These are phyloP conservation scores for Hordeum vulgare DNA, from an alignment of 176 grass and related monocot genomes.

Conservation along the genomic window MorexV3_pseudomolecules_assembly NC_058524.1:118837308-118837807, in stretches of 20 bases:
- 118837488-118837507: background rate
- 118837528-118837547: no score
- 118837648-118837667: background rate
- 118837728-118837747: slow-evolving; percentile 48
- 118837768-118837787: background rate
- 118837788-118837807: background rate
- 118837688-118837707: background rate
- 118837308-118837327: background rate
- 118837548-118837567: no score
- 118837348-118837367: background rate
- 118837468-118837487: background rate
- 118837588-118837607: no score
- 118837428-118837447: background rate
- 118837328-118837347: background rate
- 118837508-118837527: no score
- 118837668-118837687: background rate
- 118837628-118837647: slow-evolving; percentile 22
- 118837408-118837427: background rate
- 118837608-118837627: no score
- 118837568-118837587: no score
- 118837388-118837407: background rate
- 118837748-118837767: slow-evolving; percentile 44
- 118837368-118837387: background rate
- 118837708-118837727: slow-evolving; percentile 7
- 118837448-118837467: background rate